Conservation (phyloP, 2,329 filamentous ascomycete genomes). For the Diaporthe sp. region DNA sequence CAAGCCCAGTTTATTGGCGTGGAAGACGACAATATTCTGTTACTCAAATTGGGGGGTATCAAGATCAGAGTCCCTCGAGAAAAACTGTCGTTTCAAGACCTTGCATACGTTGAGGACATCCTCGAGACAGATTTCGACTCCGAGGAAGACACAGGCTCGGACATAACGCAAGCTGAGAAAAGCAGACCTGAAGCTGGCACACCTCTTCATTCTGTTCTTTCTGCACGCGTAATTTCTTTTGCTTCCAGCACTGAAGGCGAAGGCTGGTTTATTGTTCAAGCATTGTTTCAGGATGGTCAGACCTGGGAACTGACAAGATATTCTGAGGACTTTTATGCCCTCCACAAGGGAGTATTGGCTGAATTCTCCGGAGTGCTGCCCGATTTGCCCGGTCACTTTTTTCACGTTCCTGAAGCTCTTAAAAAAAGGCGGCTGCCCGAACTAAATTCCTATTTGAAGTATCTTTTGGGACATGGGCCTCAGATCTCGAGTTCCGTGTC, state of each 20-base stretch:
- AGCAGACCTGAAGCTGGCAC: conserved; percentile 57
- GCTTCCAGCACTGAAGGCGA: conserved; percentile 92
- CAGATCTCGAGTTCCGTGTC: neutral
- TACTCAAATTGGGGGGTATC: neutral
- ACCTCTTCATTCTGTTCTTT: conserved; percentile 80
- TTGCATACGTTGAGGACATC: neutral
- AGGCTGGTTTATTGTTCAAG: conserved; percentile 98
- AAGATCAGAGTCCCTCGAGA: neutral
- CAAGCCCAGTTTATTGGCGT: neutral
- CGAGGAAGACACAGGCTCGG: neutral
- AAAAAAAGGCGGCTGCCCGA: conserved; percentile 93
- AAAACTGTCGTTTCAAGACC: neutral
- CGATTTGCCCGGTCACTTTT: conserved; percentile 98
- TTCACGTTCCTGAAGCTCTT: conserved; percentile 95
- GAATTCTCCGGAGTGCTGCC: conserved; percentile 91
- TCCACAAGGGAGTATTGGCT: conserved; percentile 94
- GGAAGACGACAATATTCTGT: neutral
- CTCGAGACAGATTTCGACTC: neutral
- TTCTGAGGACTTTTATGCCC: conserved; percentile 99
- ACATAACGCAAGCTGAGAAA: neutral
- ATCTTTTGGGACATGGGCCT: conserved; percentile 81
- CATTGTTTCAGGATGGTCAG: conserved; percentile 87
- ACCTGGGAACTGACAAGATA: conserved; percentile 94
- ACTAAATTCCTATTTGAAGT: conserved; percentile 94
- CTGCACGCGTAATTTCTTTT: conserved; percentile 89